phyloP scores from a whole-genome alignment of 2,329 filamentous ascomycete species.

The Scleromitrula shiraiana region DNA sequence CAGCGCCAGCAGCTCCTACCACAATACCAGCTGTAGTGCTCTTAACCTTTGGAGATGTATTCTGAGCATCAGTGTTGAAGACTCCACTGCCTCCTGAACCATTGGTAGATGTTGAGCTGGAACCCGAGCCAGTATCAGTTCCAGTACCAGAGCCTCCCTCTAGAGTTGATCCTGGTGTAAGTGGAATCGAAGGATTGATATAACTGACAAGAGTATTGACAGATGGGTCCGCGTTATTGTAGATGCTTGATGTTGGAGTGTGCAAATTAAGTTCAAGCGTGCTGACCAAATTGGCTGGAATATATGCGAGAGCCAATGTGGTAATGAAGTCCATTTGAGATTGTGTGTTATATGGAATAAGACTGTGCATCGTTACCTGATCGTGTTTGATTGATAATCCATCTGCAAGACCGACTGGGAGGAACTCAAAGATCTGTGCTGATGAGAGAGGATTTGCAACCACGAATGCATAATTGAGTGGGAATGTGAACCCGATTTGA shows the following conservation, averaged over 20 bases:
- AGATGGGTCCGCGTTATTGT: constrained; percentile 60
- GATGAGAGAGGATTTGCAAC: constrained; percentile 62
- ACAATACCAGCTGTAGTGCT: constrained; percentile 60
- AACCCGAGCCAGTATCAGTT: constrained; percentile 33
- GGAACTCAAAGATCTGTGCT: constrained; percentile 73
- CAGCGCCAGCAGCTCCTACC: constrained; percentile 55
- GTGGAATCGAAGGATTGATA: constrained; percentile 70
- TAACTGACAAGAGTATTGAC: constrained; percentile 66
- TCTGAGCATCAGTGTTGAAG: constrained; percentile 32
- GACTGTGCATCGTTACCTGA: constrained; percentile 58
- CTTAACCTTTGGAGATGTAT: constrained; percentile 47
- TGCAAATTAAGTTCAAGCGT: constrained; percentile 61
- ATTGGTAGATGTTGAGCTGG: constrained; percentile 27
- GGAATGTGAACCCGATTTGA: constrained; percentile 76
- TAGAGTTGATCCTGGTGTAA: constrained; percentile 36
- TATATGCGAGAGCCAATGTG: constrained; percentile 68
- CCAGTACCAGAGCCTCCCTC: constrained; percentile 25
- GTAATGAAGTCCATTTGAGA: constrained; percentile 67
- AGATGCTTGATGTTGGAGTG: constrained; percentile 64
- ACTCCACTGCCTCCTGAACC: constrained; percentile 33
- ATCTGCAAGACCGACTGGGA: constrained; percentile 53
- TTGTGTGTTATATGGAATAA: constrained; percentile 70
- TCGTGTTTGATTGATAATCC: constrained; percentile 42
- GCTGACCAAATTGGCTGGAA: constrained; percentile 62
- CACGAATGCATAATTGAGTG: constrained; percentile 80